Percentiles rank a stretch among this genome's conserved stretches.
These are phyloP conservation scores for Colletotrichum spinosum DNA, from an alignment of 2,329 filamentous ascomycete species.

Conservation along the genomic window DNA sequence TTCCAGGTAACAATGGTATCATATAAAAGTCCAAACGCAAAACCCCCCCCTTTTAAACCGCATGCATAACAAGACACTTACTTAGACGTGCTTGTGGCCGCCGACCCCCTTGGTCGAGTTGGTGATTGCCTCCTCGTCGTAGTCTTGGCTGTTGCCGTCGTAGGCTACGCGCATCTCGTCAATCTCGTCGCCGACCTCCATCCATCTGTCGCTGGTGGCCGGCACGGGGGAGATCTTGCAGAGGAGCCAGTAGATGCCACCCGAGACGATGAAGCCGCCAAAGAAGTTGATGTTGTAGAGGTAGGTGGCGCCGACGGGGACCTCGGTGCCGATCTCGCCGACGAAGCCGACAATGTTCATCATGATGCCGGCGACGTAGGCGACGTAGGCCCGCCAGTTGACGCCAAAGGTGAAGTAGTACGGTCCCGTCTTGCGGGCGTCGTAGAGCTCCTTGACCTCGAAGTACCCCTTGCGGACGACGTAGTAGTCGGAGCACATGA, in stretches of 20 bases:
- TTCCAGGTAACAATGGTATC: constrained; percentile 28
- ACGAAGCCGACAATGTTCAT: constrained; percentile 95
- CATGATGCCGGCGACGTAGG: constrained; percentile 85
- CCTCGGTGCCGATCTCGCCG: constrained; percentile 77
- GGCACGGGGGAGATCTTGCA: constrained; percentile 79
- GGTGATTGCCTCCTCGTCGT: constrained; percentile 49
- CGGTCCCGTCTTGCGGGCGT: constrained; percentile 71
- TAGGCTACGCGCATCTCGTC: constrained; percentile 64
- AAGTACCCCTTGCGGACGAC: constrained; percentile 85
- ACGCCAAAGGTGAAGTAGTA: constrained; percentile 83
- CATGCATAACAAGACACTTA: background rate
- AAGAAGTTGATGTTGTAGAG: constrained; percentile 96
- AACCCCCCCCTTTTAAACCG: background rate
- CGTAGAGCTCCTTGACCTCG: constrained; percentile 83
- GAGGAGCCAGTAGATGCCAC: constrained; percentile 74
- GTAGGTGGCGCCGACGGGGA: constrained; percentile 84
- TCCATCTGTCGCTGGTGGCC: constrained; percentile 80
- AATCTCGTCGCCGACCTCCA: constrained; percentile 77
- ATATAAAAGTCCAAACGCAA: constrained; percentile 14
- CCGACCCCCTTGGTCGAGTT: constrained; percentile 13
- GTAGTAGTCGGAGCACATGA: constrained; percentile 92
- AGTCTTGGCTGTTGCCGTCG: constrained; percentile 50
- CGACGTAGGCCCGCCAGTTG: constrained; percentile 85
- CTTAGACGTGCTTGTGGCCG: constrained; percentile 14
- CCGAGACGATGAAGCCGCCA: constrained; percentile 80